Evolutionary conservation across 2,329 filamentous ascomycete species (phyloP), one percentile per base, ranked within the genome.

Genomic region (Escovopsis sp.): DNA sequence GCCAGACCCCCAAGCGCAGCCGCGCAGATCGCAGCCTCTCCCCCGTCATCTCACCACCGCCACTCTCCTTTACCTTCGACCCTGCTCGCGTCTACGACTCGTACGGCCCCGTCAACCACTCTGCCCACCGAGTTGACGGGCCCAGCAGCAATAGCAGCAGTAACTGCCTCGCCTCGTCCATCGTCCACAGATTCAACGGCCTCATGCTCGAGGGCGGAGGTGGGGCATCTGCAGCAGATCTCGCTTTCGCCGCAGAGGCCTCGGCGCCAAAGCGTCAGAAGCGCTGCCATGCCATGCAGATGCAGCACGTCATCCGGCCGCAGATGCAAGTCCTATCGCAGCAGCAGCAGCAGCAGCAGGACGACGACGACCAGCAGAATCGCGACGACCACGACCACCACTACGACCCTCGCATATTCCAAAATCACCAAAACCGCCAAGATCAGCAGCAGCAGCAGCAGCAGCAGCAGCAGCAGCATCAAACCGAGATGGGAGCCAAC

Each of bases 181-280:
- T 73, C 28, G 65, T 63, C 27, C 63, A 66, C 47, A 59, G 59
- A 45, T 71, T 74, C 51, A 58, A 60, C 34, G 63, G 67, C 37
- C 58, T 73, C 34, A 62, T 57, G 12, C 52, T 73, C 36, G 55
- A 49, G 45, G 48, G 53, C 49, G 65, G 63, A 57, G 64, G 60
- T 54, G 65, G 62, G 60, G 62, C 43, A 36, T 45, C 48, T 39
- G 47, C 51, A 31, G 52, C 50, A 23, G 45, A 53, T 30, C 40
- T 28, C 43, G 48, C 48, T 25, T 42, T 38, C 33, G 53, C 57
- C 41, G 49, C 48, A 28, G 48, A 52, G 35, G 48, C 49, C 32
- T 43, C 43, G 6, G 45, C 46, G 27, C 53, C 55, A 27, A 66
- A 65, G 48, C 60, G 62, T 35, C 49, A 52, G 43, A 48, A 52